Conservation (phyloP, 179 eudicot species). For the Sideroxylon spinosum region DNA sequence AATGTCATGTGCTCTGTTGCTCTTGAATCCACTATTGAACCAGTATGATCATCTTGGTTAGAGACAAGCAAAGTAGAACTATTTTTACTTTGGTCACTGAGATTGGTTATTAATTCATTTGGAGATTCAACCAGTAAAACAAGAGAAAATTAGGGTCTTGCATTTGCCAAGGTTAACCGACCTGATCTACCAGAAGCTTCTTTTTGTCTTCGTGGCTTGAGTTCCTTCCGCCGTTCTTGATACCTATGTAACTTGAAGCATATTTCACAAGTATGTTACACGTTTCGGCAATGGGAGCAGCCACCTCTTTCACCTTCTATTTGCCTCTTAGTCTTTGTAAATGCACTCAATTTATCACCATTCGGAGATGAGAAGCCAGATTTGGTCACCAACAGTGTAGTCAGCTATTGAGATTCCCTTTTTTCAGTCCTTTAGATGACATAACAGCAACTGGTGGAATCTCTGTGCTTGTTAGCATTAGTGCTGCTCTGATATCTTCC, state of each 20-base stretch:
- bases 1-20: background rate
- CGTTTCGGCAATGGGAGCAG: background rate
- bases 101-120: background rate
- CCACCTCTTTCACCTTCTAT: background rate
- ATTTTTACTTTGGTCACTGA: background rate
- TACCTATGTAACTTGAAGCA: conserved; percentile 7
- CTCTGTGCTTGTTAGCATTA: background rate
- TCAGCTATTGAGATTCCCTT: background rate
- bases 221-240: background rate
- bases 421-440: background rate
- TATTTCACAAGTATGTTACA: background rate
- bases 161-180: background rate
- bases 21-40: background rate
- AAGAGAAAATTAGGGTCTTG: background rate
- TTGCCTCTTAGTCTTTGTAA: background rate
- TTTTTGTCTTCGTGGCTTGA: background rate
- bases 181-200: background rate
- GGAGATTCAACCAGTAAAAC: background rate
- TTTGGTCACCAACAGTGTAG: background rate
- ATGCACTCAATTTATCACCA: background rate
- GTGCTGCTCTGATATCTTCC: background rate
- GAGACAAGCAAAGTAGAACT: background rate
- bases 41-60: background rate
- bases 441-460: background rate
- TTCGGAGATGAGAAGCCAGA: background rate